A percentile compares a stretch with the other conserved stretches of the same genome.
phyloP scores from a whole-genome alignment of 148 eudicot genomes.

The Spergularia bocconei region DNA sequence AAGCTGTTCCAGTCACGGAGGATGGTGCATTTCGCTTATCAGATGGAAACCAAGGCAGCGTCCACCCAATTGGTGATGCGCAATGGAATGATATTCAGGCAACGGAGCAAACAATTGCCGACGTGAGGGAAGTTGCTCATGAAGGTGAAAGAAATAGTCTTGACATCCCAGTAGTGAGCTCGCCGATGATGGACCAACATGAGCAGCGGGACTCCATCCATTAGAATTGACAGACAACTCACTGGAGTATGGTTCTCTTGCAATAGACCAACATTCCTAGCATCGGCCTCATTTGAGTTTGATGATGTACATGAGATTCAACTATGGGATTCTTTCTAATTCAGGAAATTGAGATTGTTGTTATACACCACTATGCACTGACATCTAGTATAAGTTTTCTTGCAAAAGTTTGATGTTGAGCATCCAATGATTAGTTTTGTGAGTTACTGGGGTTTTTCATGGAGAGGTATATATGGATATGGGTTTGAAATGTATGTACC shows the following conservation, averaged over 20 bases:
- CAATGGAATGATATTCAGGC: constrained; percentile 93
- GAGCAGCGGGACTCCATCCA: constrained; percentile 33
- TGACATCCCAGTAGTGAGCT: constrained; percentile 73
- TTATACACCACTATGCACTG: neutral
- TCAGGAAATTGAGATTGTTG: neutral
- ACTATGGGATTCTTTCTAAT: neutral
- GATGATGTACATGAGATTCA: constrained; percentile 14
- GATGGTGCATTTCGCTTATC: constrained; percentile 39
- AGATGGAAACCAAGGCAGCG: constrained; percentile 44
- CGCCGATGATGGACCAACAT: constrained; percentile 40
- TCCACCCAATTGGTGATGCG: constrained; percentile 51
- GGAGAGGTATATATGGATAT: neutral
- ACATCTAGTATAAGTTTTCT: constrained; percentile 3
- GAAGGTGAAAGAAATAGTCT: constrained; percentile 56
- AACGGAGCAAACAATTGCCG: constrained; percentile 80
- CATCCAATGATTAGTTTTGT: neutral
- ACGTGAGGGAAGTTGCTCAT: constrained; percentile 73
- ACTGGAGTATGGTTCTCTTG: neutral
- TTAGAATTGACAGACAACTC: constrained; percentile 1
- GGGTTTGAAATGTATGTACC: too few species aligned
- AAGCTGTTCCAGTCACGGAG: constrained; percentile 50
- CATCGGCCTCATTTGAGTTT: neutral
- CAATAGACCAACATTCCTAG: neutral
- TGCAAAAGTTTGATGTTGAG: neutral
- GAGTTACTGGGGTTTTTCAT: neutral